These are phyloP conservation scores for Pythium diclinum DNA, from an alignment of 352 stramenopile genomes.

Conservation along the genomic window DNA sequence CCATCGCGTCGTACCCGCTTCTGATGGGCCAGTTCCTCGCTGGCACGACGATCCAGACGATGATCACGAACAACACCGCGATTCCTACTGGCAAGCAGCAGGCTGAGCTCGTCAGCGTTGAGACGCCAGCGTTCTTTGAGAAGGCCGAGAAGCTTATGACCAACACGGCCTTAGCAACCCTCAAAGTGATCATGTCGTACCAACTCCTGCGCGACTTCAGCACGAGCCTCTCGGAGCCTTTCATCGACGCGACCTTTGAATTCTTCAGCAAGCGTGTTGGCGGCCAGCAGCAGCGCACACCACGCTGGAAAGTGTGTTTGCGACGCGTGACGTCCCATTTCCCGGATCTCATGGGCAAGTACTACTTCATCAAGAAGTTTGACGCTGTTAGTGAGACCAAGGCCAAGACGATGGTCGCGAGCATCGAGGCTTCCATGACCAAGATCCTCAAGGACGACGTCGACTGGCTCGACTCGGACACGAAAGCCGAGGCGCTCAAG, in stretches of 20 bases:
- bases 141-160: constrained; percentile 48
- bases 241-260: constrained; percentile 87
- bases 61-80: constrained; percentile 32
- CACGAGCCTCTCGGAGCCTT: constrained; percentile 51
- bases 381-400: constrained; percentile 71
- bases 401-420: constrained; percentile 83
- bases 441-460: constrained; percentile 65
- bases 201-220: constrained; percentile 49
- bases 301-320: constrained; percentile 89
- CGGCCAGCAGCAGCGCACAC: constrained; percentile 84
- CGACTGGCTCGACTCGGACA: constrained; percentile 88
- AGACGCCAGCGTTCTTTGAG: constrained; percentile 56
- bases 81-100: constrained; percentile 12
- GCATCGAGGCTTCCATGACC: constrained; percentile 77
- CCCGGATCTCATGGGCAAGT: constrained; percentile 78
- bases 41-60: constrained; percentile 37
- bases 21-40: constrained; percentile 53
- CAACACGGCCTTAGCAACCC: constrained; percentile 36
- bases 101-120: constrained; percentile 43
- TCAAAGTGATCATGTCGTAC: constrained; percentile 53
- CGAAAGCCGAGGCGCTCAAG: constrained; percentile 70
- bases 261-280: constrained; percentile 82
- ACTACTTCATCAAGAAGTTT: constrained; percentile 91
- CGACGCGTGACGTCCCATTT: constrained; percentile 44
- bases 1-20: constrained; percentile 44